These are phyloP conservation scores for Arthrobotrys pseudoclavata DNA, from an alignment of 2,329 filamentous ascomycete species.

Conservation along the genomic window DNA sequence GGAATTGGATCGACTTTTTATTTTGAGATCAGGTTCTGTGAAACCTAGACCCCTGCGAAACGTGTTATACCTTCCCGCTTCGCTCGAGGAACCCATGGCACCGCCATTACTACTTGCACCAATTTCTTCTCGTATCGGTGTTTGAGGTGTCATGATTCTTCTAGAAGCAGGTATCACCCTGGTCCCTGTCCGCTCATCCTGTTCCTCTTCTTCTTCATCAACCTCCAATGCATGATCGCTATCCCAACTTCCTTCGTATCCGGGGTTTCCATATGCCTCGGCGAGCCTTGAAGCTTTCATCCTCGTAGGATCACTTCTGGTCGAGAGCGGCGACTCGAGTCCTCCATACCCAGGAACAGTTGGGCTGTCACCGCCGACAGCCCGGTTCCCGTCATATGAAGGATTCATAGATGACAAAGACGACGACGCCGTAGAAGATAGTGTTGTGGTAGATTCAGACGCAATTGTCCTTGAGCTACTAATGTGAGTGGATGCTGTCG, in stretches of 20 bases:
- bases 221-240: constrained; percentile 40
- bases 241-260: constrained; percentile 51
- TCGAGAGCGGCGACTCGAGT: constrained; percentile 54
- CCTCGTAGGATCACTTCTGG: constrained; percentile 44
- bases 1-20: constrained; percentile 58
- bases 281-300: constrained; percentile 33
- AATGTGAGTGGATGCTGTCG: constrained; percentile 55
- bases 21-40: constrained; percentile 52
- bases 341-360: constrained; percentile 49
- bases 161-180: constrained; percentile 59
- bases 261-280: constrained; percentile 32
- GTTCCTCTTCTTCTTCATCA: constrained; percentile 54
- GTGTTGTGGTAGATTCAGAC: constrained; percentile 54
- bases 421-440: constrained; percentile 56
- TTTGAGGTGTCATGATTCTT: constrained; percentile 59
- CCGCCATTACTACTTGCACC: constrained; percentile 45
- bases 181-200: constrained; percentile 49
- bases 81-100: constrained; percentile 53
- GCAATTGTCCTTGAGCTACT: constrained; percentile 43
- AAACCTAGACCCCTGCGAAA: constrained; percentile 59
- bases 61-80: constrained; percentile 60
- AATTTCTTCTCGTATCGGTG: constrained; percentile 53
- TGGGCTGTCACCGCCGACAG: constrained; percentile 45
- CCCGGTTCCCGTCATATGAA: constrained; percentile 47
- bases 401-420: constrained; percentile 54